Evolutionary conservation across 108 stramenopile genomes (phyloP), one percentile per base, ranked within the genome.

Genomic region (Fragilaria radians): DNA sequence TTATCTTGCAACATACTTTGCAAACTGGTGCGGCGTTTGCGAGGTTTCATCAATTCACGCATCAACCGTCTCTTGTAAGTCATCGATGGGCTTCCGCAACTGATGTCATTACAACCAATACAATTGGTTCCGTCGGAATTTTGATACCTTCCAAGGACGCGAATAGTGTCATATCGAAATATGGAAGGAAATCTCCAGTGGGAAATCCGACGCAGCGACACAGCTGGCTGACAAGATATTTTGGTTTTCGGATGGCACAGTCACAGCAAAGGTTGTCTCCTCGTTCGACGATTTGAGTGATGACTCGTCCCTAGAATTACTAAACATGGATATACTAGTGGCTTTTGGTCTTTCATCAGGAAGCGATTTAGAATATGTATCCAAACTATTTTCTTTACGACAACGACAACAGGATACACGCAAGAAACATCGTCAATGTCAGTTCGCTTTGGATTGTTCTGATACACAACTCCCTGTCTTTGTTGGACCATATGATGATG

Each of bases 401-500:
- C 63, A 47, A 54, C 28, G 31, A 1, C 46, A 45, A 31, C 57
- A 28, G 25, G 48, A 26, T 55, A 63, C 18, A 56, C 34, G 23
- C 46, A 52, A 31, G 34, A 46, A 36, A 57, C n/a, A n/a, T n/a
- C 23, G 48, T 54, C 65, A 32, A 28, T 81, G 82, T 63, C 83
- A 88, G 56, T 85, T 85, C 61, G 87, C 77, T 23, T 34, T 88
- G 0, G 79, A 81, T 32, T 88, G 81, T 54, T 66, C 58, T 7
- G 24, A 21, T 7, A n/a, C n/a, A n/a, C n/a, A 5, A 24, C 50
- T 51, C 22, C 50, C 50, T 51, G 50, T 42, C 36, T 14, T 7
- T 42, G 36, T 42, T 7, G 36, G 36, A 11, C 36, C 36, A 14
- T 42, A 42, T 14, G 14, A 42, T 7, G 36, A 42, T 42, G 36